Evolutionary conservation across 2,329 filamentous ascomycete genomes (phyloP), one percentile per base, ranked within the genome.

Genomic region (Sclerotinia nivalis): DNA sequence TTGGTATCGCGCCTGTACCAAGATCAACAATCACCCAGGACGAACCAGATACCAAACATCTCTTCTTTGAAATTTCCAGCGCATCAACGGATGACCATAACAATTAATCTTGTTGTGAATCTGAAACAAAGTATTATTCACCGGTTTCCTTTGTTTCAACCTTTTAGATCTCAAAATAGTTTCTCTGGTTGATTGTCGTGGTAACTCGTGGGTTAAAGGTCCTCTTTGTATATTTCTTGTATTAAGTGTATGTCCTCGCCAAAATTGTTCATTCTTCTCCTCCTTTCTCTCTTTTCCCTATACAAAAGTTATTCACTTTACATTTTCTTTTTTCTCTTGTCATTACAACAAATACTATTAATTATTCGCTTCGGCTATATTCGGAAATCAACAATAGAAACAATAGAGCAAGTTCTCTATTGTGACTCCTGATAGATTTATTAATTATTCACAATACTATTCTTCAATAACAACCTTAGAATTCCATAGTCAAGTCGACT

Each of bases 321-420:
- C 22, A 25, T 34, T 31, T 59, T 20, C n/a, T 18, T 54, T 49
- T 37, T 25, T 61, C 66, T 62, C 15, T 68, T 54, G 56, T 68
- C 34, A 20, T 67, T 67, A 25, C 25, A 49, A 25, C 22, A 47
- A 43, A 34, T 55, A 55, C 9, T 28, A 64, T 34, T 52, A 25
- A 40, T 37, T 50, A 6, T 25, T 64, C 60, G 45, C 45, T 64
- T 64, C 60, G 31, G 22, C n/a, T 37, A 40, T 22, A 5, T 37
- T 37, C 25, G 9, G 37, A 20, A 31, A 15, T 40, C 34, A 54
- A 56, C 67, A 69, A 69, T 64, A 69, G 58, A 55, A 55, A 68
- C 28, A 64, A 52, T 52, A 18, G 60, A 64, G 60, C 28, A 52
- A 52, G 60, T 64, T 34, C 58, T 69, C 67, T 62, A 69, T 69